Evolutionary conservation across 1,284 basidiomycete species (phyloP).

Genomic region (Puccinia coronata): DNA sequence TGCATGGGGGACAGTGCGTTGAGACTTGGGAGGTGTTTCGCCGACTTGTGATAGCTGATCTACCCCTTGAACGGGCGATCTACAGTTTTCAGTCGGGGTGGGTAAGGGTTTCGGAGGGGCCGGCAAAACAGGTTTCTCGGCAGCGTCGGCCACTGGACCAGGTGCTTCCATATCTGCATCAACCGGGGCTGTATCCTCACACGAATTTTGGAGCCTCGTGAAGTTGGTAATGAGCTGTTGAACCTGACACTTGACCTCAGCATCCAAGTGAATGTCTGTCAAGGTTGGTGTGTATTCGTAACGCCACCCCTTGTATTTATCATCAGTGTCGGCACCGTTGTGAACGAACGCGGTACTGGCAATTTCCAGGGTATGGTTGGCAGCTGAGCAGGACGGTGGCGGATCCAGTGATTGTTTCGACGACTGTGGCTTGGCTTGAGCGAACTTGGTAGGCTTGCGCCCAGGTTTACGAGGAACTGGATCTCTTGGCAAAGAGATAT

Average conservation of each 20-base stretch:
- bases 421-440: conserved; percentile 8
- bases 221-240: conserved; percentile 26
- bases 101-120: background rate
- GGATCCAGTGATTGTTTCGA: conserved; percentile 29
- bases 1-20: background rate
- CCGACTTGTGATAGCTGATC: background rate
- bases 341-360: background rate
- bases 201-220: conserved; percentile 9
- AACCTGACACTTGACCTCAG: conserved; percentile 30
- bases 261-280: conserved; percentile 42
- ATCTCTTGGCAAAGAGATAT: conserved; percentile 12
- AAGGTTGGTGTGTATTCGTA: conserved; percentile 55
- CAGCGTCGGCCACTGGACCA: background rate
- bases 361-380: conserved; percentile 1
- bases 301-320: conserved; percentile 55
- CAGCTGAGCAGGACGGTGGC: background rate
- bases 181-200: background rate
- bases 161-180: background rate
- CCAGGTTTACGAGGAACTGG: conserved; percentile 36
- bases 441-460: conserved; percentile 38
- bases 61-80: no score
- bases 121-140: background rate
- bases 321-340: conserved; percentile 48
- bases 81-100: background rate
- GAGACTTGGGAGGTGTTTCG: conserved; percentile 14